Conservation (phyloP, 73 alveolate species). For the Paramecium caudatum region DNA sequence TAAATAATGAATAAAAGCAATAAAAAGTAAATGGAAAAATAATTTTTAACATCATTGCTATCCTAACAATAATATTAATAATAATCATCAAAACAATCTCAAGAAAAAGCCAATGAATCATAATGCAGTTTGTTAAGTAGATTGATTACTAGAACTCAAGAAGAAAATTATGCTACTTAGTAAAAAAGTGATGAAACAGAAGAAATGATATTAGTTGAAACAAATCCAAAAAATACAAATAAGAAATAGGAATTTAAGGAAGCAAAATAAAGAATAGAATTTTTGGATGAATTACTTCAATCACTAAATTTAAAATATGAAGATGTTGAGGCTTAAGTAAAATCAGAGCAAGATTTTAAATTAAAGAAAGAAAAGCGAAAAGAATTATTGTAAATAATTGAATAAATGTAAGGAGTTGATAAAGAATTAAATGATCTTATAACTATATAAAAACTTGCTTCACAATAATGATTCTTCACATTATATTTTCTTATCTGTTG, state of each 20-base stretch:
- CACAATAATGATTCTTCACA: conserved; percentile 34
- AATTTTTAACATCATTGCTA: not conserved
- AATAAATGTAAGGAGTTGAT: not conserved
- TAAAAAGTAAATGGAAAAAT: not conserved
- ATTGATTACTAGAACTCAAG: conserved; percentile 6
- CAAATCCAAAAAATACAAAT: not conserved
- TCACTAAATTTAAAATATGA: not conserved
- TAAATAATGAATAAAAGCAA: not conserved
- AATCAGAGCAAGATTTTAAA: not conserved
- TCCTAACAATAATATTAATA: not conserved
- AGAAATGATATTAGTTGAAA: conserved; percentile 9
- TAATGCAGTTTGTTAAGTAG: conserved; percentile 3
- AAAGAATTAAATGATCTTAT: conserved; percentile 26
- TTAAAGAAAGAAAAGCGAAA: not conserved
- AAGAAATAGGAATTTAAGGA: not conserved
- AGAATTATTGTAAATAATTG: not conserved
- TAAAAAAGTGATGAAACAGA: conserved; percentile 17
- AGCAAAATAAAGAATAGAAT: not conserved
- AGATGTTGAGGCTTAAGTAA: not conserved
- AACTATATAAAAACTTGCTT: conserved; percentile 11
- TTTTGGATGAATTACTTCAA: not conserved
- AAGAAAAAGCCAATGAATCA: conserved; percentile 20
- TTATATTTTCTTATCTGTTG: not conserved
- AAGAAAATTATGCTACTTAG: conserved; percentile 19
- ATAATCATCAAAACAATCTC: not conserved